Evolutionary conservation across 169 alveolate species (phyloP), one percentile per base, ranked within the genome.

Genomic region (Plasmodium ovale): DNA sequence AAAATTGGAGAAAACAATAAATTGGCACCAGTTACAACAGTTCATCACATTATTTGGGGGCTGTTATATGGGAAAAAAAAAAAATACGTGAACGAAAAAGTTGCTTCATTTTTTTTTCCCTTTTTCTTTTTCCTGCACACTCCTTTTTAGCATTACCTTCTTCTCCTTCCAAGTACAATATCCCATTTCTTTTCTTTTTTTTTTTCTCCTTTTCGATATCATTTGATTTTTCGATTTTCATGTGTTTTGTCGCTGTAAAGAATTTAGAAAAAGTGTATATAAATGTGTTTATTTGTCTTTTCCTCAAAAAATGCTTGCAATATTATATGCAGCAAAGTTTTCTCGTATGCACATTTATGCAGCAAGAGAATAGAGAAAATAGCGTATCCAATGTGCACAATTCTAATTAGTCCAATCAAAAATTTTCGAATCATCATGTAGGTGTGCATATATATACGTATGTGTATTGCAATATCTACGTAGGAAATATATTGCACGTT

Each of bases 141-240:
- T 21, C 14, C 29, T 6, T 60, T 23, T 29, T 16, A 23, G 27
- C 14, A 35, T 37, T 74, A 74, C 88, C 88, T 12, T 59, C 54
- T 60, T 74, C 88, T 37, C 88, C 88, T 67, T 74, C 88, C 35
- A 74, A 74, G 53, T 74, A 74, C 73, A 74, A 33, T 27, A 44
- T 39, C 53, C 65, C 60, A 42, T 42, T 58, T 67, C 60, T 39
- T 21, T 44, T 51, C 16, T 53, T 74, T 35, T 74, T 74, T 59
- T 39, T 39, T 6, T 74, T 74, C 10, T 74, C 88, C 62, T 39
- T 59, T 23, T 54, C 88, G 3, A n/a, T 74, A 33, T 39, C 35
- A 37, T 74, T 60, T 74, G 7, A 64, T 21, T 62, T 74, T 67
- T 74, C 74, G 9, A 74, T 39, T 62, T 74, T 74, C 49, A 74